A percentile compares a stretch with the other conserved stretches of the same genome.
phyloP scores from a whole-genome alignment of 345 rosid genomes.

The Rhizophora apiculata region DNA sequence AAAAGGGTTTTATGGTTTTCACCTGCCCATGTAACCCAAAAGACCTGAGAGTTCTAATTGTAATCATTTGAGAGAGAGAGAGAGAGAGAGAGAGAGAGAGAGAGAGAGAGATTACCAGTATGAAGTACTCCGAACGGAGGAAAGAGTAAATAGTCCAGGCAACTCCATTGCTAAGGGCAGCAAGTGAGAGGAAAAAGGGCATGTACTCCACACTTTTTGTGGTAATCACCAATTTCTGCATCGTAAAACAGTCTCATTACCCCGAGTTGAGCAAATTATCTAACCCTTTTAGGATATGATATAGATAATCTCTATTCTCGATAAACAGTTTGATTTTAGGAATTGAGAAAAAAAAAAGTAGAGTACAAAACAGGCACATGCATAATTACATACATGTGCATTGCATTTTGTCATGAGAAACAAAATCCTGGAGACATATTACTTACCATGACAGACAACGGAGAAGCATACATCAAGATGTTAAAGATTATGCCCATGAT shows the following conservation, averaged over 20 bases:
- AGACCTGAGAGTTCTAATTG: too few species aligned
- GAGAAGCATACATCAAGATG: slow-evolving; percentile 84
- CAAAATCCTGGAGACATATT: background rate
- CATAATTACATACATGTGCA: too few species aligned
- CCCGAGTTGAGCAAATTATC: too few species aligned
- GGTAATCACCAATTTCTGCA: slow-evolving; percentile 72
- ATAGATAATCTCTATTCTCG: too few species aligned
- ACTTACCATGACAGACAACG: slow-evolving; percentile 75
- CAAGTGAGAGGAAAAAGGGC: slow-evolving; percentile 77
- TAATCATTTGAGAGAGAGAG: background rate
- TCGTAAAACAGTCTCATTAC: background rate
- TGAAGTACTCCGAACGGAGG: slow-evolving; percentile 66
- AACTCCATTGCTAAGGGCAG: slow-evolving; percentile 57
- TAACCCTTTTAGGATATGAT: too few species aligned
- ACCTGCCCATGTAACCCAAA: too few species aligned
- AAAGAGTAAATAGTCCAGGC: slow-evolving; percentile 72
- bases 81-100: background rate
- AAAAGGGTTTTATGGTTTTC: too few species aligned
- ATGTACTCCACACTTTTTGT: slow-evolving; percentile 89
- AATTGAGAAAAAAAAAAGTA: too few species aligned
- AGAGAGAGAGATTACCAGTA: slow-evolving; percentile 40
- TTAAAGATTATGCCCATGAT: slow-evolving; percentile 58
- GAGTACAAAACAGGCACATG: too few species aligned
- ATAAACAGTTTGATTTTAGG: too few species aligned
- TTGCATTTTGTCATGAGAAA: too few species aligned